phyloP scores from a whole-genome alignment of 2,329 filamentous ascomycete species.

The Xylaria sp. region DNA sequence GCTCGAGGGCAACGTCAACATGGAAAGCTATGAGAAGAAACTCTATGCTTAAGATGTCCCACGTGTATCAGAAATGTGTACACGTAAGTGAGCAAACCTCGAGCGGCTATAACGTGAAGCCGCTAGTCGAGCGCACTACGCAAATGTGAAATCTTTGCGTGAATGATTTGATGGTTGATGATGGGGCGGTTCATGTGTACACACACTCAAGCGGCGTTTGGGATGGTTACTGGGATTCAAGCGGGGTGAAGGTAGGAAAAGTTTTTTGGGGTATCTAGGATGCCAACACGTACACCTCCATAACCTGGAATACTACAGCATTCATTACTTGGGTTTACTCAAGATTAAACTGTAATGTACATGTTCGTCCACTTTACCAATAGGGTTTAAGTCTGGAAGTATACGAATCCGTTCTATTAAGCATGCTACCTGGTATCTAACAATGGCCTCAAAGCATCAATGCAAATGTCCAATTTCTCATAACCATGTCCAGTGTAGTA shows the following conservation, averaged over 20 bases:
- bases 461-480: neutral
- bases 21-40: conserved; percentile 99
- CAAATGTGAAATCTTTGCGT: conserved; percentile 7
- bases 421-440: neutral
- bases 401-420: neutral
- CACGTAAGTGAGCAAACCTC: conserved; percentile 1
- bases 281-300: neutral
- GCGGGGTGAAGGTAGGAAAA: conserved; percentile 13
- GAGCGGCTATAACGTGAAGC: neutral
- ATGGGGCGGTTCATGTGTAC: conserved; percentile 10
- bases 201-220: conserved; percentile 22
- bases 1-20: conserved; percentile 95
- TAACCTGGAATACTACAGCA: neutral
- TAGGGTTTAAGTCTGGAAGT: too few relatives aligned
- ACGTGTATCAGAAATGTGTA: conserved; percentile 10
- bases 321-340: neutral
- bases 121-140: neutral
- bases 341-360: neutral
- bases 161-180: conserved; percentile 22
- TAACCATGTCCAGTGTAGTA: neutral
- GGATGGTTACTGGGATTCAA: conserved; percentile 14
- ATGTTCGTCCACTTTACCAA: neutral
- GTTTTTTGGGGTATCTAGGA: neutral
- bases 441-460: neutral
- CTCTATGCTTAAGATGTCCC: conserved; percentile 74